Evolutionary conservation across 192 early-diverging fungal genomes (phyloP).

Genomic region (Coemansia sp.): DNA sequence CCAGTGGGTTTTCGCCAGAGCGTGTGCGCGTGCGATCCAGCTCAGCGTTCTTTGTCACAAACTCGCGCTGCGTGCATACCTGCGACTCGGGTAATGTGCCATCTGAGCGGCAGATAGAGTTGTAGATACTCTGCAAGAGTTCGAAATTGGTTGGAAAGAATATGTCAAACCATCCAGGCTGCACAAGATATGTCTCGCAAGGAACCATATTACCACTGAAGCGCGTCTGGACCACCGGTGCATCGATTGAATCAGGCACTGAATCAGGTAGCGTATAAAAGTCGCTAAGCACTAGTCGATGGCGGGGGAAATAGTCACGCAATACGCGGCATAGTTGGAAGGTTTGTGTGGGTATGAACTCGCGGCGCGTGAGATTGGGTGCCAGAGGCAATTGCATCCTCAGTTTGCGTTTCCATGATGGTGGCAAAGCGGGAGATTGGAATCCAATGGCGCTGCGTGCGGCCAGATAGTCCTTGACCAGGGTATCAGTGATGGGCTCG

Average conservation of each 20-base stretch:
- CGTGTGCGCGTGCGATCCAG: conserved; percentile 69
- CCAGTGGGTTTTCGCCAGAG: conserved; percentile 92
- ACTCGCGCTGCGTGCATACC: conserved; percentile 68
- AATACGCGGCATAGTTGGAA: conserved; percentile 73
- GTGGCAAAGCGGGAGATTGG: conserved; percentile 60
- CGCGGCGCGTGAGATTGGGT: conserved; percentile 76
- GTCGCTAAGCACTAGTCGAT: conserved; percentile 84
- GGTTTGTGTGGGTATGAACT: conserved; percentile 89
- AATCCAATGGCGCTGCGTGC: conserved; percentile 48
- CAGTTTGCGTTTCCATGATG: conserved; percentile 49
- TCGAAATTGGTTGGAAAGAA: conserved; percentile 99
- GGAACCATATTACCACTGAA: conserved; percentile 89
- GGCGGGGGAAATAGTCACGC: conserved; percentile 77
- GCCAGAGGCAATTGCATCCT: conserved; percentile 71
- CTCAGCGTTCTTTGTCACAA: conserved; percentile 74
- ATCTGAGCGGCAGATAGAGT: conserved; percentile 52
- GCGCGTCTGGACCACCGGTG: conserved; percentile 94
- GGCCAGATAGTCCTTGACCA: conserved; percentile 68
- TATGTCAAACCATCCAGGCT: conserved; percentile 98
- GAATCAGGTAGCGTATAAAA: conserved; percentile 84
- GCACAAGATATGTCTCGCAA: conserved; percentile 93
- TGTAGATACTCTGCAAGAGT: conserved; percentile 74
- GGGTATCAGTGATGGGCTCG: conserved; percentile 72
- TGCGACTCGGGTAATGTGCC: conserved; percentile 22
- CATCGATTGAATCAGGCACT: conserved; percentile 66